Evolutionary conservation across 257 asterid species (phyloP), one percentile per base, ranked within the genome.

Genomic region (Ilex asprella): DNA sequence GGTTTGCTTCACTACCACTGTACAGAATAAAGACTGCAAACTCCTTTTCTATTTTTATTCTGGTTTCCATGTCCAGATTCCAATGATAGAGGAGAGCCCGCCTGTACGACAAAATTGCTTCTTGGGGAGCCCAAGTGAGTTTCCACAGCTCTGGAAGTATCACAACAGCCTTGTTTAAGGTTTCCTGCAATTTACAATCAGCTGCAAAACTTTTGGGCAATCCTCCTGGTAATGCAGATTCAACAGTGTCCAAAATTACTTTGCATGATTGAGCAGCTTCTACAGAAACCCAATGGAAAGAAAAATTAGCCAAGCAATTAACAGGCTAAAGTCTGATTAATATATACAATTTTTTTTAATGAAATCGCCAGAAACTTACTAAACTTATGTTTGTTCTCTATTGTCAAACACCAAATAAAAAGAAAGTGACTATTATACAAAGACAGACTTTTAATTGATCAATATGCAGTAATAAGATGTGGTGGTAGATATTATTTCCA

Each of bases 241-340:
- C 96, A 46, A 87, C 83, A 12, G 95, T 84, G 64, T 91, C 95
- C 70, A 86, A 60, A 60, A 91, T 91, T 58, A 79, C 80, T 68
- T 77, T 75, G 69, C 97, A 91, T 51, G 97, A 80, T 66, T 87
- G 83, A 60, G 97, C 91, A 59, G 97, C 96, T 72, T 91, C 96
- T 87, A 88, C 76, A 63, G 30, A 53, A 63, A 67, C 67, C 31
- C 16, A 39, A 63, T 62, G 57, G 59, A 59, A 63, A 10, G 50
- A 63, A 70, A 16, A 61, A 56, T 59, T 29, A 58, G 10, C 43
- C 16, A 44, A 6, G 64, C 62, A 12, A 27, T 30, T 53, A 13
- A 41, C 10, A 56, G 47, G 27, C 27, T 21, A 21, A 21, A 21
- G 1, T 21, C 27, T 21, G 27, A 21, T 21, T 56, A 0, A 30